These are phyloP conservation scores for Rhododendron williamsianum DNA, from an alignment of 148 eudicot genomes.

Conservation along the genomic window DNA sequence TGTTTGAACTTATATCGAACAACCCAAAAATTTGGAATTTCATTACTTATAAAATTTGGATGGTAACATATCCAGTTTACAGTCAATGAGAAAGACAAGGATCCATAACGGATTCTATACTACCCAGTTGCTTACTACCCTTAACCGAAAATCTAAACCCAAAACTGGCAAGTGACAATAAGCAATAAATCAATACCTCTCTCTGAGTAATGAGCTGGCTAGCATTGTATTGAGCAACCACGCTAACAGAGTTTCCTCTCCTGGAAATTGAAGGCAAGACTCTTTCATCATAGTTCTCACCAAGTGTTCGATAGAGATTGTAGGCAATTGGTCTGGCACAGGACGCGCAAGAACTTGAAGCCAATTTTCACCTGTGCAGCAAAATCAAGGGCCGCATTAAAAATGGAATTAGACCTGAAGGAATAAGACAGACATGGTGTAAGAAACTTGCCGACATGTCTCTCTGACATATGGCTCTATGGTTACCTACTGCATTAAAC, in stretches of 20 bases:
- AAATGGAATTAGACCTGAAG: background rate
- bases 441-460: too few relatives aligned
- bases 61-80: too few relatives aligned
- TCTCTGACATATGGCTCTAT: too few relatives aligned
- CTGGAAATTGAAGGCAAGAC: slow-evolving; percentile 74
- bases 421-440: too few relatives aligned
- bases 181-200: too few relatives aligned
- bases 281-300: slow-evolving; percentile 78
- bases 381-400: background rate
- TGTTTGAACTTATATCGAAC: too few relatives aligned
- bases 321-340: slow-evolving; percentile 55
- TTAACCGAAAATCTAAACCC: too few relatives aligned
- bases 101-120: too few relatives aligned
- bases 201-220: slow-evolving; percentile 94
- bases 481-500: too few relatives aligned
- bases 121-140: background rate
- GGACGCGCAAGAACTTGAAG: slow-evolving; percentile 93
- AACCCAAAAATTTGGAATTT: too few relatives aligned
- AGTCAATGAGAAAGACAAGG: too few relatives aligned
- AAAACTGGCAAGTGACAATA: too few relatives aligned
- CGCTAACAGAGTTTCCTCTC: slow-evolving; percentile 71
- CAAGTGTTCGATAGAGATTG: slow-evolving; percentile 78
- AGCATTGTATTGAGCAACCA: slow-evolving; percentile 92
- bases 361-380: slow-evolving; percentile 70
- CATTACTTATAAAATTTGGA: background rate